These are phyloP conservation scores for Alternaria dauci DNA, from an alignment of 2,329 filamentous ascomycete genomes.

Conservation along the genomic window DNA sequence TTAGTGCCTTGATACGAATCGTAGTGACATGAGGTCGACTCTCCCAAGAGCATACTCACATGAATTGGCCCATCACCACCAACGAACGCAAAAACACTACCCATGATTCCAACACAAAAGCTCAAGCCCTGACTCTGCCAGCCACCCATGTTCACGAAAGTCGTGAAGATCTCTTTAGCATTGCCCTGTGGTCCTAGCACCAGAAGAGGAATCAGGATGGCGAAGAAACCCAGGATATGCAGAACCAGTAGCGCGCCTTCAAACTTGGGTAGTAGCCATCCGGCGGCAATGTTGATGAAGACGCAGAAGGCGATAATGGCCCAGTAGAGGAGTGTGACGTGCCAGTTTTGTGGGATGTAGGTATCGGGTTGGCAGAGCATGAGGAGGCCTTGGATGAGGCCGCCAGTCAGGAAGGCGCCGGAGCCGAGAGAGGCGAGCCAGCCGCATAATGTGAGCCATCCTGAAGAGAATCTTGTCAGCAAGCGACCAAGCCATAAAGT, in stretches of 20 bases:
- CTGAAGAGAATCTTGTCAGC: slow-evolving; percentile 19
- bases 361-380: slow-evolving; percentile 48
- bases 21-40: background rate
- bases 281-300: slow-evolving; percentile 56
- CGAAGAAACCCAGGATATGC: slow-evolving; percentile 61
- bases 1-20: background rate
- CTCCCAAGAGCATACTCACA: slow-evolving; percentile 20
- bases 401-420: slow-evolving; percentile 36
- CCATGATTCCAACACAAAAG: slow-evolving; percentile 51
- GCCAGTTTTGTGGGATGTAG: slow-evolving; percentile 56
- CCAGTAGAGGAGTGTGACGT: slow-evolving; percentile 60
- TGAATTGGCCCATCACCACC: slow-evolving; percentile 52
- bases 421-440: slow-evolving; percentile 51
- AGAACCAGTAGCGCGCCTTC: slow-evolving; percentile 58
- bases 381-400: slow-evolving; percentile 44
- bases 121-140: slow-evolving; percentile 57
- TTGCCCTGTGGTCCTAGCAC: slow-evolving; percentile 52
- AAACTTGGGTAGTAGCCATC: slow-evolving; percentile 55
- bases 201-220: slow-evolving; percentile 57
- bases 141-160: slow-evolving; percentile 56
- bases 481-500: background rate
- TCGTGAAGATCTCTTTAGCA: slow-evolving; percentile 54
- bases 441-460: slow-evolving; percentile 54
- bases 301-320: slow-evolving; percentile 52
- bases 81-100: slow-evolving; percentile 47